Base-by-base conservation (phyloP, 305 asterid genomes). In the Striga hermonthica region DNA sequence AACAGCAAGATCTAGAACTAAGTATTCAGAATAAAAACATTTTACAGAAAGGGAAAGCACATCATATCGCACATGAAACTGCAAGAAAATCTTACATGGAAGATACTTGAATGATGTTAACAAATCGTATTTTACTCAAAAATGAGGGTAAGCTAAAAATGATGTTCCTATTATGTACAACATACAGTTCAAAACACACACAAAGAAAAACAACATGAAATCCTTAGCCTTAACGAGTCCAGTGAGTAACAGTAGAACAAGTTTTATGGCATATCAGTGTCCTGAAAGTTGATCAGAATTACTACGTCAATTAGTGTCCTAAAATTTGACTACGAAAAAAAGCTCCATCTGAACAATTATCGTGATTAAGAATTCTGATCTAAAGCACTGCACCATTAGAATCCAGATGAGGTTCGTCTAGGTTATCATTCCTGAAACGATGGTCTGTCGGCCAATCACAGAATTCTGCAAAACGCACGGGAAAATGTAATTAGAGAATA, bases 371-470 rank as follows among this genome's bases (percentile, higher is more conserved):
- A 47, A 56, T 37, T 45, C 7, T 10, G 16, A 49, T 37, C 28
- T 15, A 60, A 53, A 72, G 53, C 65, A 66, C 53, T 67, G 71
- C 82, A 86, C 92, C 95, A 65, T 78, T 62, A 79, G 79, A 73
- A 44, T 83, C 85, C 63, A 69, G 75, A 69, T 68, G 86, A 73
- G 63, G 56, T 71, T 68, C 74, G 38, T 64, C 79, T 7, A 22
- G 75, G 65, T 57, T 73, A 9, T 79, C 86, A 76, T 81, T 78
- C 79, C 80, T 83, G 75, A 84, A 78, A 65, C 85, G 71, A 54
- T 94, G 82, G 34, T 74, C 85, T 70, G 61, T 81, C 4, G 81
- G 85, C 80, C 75, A 69, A 15, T 71, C 82, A 50, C 67, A 28
- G 48, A 47, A 5, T 28, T 87, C 98, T 90, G 78, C 74, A 63